Base-by-base conservation (phyloP, 768 basidiomycete species). In the Tephrocybe sp. region DNA sequence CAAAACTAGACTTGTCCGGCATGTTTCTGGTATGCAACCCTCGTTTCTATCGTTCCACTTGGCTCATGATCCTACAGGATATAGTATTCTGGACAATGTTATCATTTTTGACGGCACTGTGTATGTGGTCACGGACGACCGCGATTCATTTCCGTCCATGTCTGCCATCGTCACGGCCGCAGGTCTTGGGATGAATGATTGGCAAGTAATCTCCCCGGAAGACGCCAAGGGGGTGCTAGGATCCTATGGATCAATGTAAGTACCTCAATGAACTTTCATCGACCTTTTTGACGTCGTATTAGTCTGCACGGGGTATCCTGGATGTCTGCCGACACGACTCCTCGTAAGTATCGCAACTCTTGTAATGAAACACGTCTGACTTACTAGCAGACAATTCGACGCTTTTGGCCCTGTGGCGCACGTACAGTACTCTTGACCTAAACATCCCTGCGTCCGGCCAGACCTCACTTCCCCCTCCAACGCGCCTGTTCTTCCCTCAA, bases 41-140 rank as follows among this genome's bases (percentile, higher is more conserved):
- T 47, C 42, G 33, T 55, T 52, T 25, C 3, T 40, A 25, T 34
- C 25, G 13, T n/a, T 7, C 18, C 18, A 11, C 22, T 24, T 44
- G 42, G 23, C 39, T 52, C 29, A 44, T 36, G 13, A 1, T 46
- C 22, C 36, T 43, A 12, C 38, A 94, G 93, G 93, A 3, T 90
- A 84, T 68, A 91, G 88, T 1, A 79, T 93, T 37, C 71, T 94
- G 48, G 89, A 94, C 58, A 86, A 90, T 52, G 75, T 91, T n/a
- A 80, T 86, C 59, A 66, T 88, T n/a, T 71, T 78, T 57, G 83
- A 87, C 55, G 83, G 83, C 9, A 81, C 82, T 2, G 76, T 91
- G 52, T 90, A 82, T 64, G 64, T 94, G 50, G 83, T 94, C 29
- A 79, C 84, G 3, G 84, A 92, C 61, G 72, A 83, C 51, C 74